Conservation (phyloP, 2,329 filamentous ascomycete genomes). For the Ceratocystis diversiconidia region DNA sequence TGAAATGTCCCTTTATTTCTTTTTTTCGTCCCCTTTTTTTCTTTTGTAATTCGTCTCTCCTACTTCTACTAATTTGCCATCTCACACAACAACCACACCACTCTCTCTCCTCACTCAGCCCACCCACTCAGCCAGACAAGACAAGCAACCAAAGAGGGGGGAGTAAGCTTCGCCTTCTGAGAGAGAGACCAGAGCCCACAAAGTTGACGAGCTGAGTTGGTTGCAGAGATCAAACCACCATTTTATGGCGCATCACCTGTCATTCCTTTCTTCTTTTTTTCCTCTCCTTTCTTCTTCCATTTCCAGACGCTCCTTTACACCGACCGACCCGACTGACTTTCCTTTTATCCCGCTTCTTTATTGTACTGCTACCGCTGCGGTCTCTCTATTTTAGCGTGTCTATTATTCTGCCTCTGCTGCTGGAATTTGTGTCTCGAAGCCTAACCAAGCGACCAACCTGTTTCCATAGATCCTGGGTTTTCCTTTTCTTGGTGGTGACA, state of each 20-base stretch:
- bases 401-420: not conserved
- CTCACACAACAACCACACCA: not conserved
- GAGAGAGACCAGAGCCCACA: not conserved
- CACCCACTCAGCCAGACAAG: not conserved
- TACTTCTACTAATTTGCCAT: not conserved
- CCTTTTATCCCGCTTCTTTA: not conserved
- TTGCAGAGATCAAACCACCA: not conserved
- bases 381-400: not conserved
- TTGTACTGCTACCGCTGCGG: not conserved
- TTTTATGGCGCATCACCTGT: not conserved
- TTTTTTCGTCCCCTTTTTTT: constrained; percentile 4
- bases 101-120: no score
- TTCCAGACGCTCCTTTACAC: not conserved
- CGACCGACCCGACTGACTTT: not conserved
- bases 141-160: not conserved
- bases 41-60: not conserved
- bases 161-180: not conserved
- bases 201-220: not conserved
- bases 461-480: not conserved
- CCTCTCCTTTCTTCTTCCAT: not conserved
- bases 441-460: not conserved
- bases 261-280: constrained; percentile 1
- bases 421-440: not conserved
- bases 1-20: not conserved
- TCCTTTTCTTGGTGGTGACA: not conserved